Evolutionary conservation across 169 alveolate genomes (phyloP), one percentile per base, ranked within the genome.

Genomic region (Cryptosporidium bovis): DNA sequence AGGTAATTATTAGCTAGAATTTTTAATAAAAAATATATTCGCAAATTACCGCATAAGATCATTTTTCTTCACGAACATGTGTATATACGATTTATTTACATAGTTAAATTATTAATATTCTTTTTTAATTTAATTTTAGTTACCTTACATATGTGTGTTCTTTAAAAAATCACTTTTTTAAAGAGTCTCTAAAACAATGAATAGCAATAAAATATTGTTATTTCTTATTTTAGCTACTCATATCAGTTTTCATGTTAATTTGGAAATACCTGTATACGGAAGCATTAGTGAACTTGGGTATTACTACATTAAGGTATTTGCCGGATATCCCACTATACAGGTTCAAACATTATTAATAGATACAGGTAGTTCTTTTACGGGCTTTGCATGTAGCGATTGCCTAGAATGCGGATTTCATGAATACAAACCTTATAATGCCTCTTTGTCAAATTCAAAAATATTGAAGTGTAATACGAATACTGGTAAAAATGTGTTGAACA

Each of bases 281-380:
- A 50, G 44, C 40, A 65, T 91, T 16, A 29, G 51, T 31, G 46
- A 65, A 15, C 50, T 48, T 40, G 92, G 90, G n/a, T 67, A 62
- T 60, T 90, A 69, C 15, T 60, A 29, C 18, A 53, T 36, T 56
- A 71, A 69, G 48, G 40, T 51, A 4, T 31, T 20, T 10, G 62
- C 58, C n/a, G 91, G 71, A 10, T 16, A 40, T 4, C 91, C 89
- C 62, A 46, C 58, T 15, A 68, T 29, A 15, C 71, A 60, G 29
- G 69, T 58, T 24, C 95, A 95, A 71, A 48, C 95, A 20, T 90
- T 92, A 40, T 93, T 95, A 29, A 71, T 94, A 27, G 97, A 93
- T 71, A 95, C 97, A 2, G 97, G 96, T 40, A 92, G 95, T 46
- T 82, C 94, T 18, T 65, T 94, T 15, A 93, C 96, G 24, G 95